Conservation (phyloP, 345 rosid species). For the Iberis pinnata region DNA sequence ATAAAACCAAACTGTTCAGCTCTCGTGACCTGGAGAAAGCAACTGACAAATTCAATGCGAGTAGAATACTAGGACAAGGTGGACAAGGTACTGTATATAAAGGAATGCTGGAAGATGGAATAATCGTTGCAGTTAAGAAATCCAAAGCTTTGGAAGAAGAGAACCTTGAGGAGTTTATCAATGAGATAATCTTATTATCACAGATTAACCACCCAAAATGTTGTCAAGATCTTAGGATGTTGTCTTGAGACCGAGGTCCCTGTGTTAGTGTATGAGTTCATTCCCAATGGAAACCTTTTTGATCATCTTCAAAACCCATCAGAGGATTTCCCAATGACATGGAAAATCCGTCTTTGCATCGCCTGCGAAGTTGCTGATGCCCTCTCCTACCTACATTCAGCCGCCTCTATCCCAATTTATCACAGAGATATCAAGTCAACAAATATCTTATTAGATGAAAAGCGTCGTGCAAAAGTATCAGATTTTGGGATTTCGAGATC, state of each 20-base stretch:
- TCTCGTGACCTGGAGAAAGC: slow-evolving; percentile 22
- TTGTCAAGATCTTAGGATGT: slow-evolving; percentile 41
- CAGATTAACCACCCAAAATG: slow-evolving; percentile 41
- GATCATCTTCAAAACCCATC: slow-evolving; percentile 33
- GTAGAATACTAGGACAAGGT: slow-evolving; percentile 19
- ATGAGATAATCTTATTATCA: slow-evolving; percentile 38
- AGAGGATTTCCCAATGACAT: slow-evolving; percentile 18
- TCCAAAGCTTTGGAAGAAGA: slow-evolving; percentile 32
- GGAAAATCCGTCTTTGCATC: slow-evolving; percentile 35
- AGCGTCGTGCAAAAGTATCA: slow-evolving; percentile 32
- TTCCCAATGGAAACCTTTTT: slow-evolving; percentile 34
- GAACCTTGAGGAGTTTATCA: slow-evolving; percentile 41
- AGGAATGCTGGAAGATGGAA: slow-evolving; percentile 22
- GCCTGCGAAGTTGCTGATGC: slow-evolving; percentile 35
- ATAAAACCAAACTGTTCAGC: slow-evolving; percentile 20
- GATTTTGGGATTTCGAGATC: slow-evolving; percentile 48
- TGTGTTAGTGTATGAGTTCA: slow-evolving; percentile 37
- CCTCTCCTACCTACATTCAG: slow-evolving; percentile 36
- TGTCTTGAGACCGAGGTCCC: slow-evolving; percentile 47
- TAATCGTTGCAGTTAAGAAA: slow-evolving; percentile 36
- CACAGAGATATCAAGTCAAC: slow-evolving; percentile 42
- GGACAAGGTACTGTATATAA: slow-evolving; percentile 15
- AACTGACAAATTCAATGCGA: not conserved
- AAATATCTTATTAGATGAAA: slow-evolving; percentile 36
- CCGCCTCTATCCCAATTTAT: slow-evolving; percentile 35